A percentile compares a stretch with the other conserved stretches of the same genome.
phyloP scores from a whole-genome alignment of 1,284 basidiomycete species.

The Moesziomyces sp. region DNA sequence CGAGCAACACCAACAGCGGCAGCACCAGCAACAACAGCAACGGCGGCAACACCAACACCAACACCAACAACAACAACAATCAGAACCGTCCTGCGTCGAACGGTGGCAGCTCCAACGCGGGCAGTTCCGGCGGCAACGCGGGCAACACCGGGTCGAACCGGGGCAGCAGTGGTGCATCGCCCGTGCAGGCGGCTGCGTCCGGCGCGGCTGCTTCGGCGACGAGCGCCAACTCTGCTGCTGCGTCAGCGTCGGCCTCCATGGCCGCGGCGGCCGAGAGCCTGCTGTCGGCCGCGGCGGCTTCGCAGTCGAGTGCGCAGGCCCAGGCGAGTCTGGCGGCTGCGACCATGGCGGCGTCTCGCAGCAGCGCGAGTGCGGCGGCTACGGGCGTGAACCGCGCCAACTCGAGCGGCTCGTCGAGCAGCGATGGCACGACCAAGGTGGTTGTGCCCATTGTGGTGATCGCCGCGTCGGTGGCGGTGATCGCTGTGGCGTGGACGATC shows the following conservation, averaged over 20 bases:
- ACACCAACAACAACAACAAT: slow-evolving; percentile 15
- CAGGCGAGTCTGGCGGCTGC: slow-evolving; percentile 23
- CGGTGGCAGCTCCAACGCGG: slow-evolving; percentile 4
- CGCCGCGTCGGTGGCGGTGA: slow-evolving; percentile 25
- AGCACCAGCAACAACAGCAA: slow-evolving; percentile 3
- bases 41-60: slow-evolving; percentile 5
- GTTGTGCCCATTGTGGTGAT: slow-evolving; percentile 51
- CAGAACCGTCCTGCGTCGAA: slow-evolving; percentile 14
- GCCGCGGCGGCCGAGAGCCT: slow-evolving; percentile 24
- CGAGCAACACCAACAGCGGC: slow-evolving; percentile 1
- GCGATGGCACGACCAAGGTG: slow-evolving; percentile 41
- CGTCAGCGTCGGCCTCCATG: slow-evolving; percentile 22
- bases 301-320: slow-evolving; percentile 14
- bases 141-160: slow-evolving; percentile 3
- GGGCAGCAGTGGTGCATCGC: slow-evolving; percentile 3
- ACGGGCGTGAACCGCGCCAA: slow-evolving; percentile 27
- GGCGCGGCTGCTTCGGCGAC: slow-evolving; percentile 10
- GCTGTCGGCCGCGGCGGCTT: slow-evolving; percentile 24
- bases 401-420: slow-evolving; percentile 17
- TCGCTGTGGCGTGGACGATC: slow-evolving; percentile 30
- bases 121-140: slow-evolving; percentile 14
- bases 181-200: slow-evolving; percentile 18
- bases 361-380: slow-evolving; percentile 6
- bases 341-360: not conserved
- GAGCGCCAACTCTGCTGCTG: slow-evolving; percentile 8